phyloP scores from a whole-genome alignment of 176 grass and related monocot genomes.

The Metroxylon sagu region DNA sequence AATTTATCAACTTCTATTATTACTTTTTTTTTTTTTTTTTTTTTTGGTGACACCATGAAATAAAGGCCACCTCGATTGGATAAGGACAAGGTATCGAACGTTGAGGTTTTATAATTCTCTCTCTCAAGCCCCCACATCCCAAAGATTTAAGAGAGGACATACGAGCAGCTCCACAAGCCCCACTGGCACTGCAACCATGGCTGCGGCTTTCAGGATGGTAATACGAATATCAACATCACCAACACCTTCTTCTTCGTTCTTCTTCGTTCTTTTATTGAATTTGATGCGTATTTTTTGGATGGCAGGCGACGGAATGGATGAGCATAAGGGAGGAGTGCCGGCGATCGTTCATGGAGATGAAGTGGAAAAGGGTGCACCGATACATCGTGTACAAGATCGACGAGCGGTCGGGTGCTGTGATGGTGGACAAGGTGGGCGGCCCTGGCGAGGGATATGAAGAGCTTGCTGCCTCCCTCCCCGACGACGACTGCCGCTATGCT shows the following conservation, averaged over 20 bases:
- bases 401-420: slow-evolving; percentile 66
- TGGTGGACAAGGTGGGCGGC: slow-evolving; percentile 79
- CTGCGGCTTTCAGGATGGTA: slow-evolving; percentile 98
- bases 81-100: no score
- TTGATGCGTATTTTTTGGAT: no score
- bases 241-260: no score
- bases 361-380: slow-evolving; percentile 84
- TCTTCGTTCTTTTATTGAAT: neutral
- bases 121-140: no score
- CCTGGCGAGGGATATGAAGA: slow-evolving; percentile 80
- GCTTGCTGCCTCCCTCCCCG: slow-evolving; percentile 67
- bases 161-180: neutral
- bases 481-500: slow-evolving; percentile 92
- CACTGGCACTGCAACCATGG: slow-evolving; percentile 51
- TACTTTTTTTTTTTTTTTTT: no score
- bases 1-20: no score
- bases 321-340: slow-evolving; percentile 76
- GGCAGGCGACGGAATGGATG: slow-evolving; percentile 91
- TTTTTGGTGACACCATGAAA: no score
- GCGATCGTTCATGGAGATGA: slow-evolving; percentile 92
- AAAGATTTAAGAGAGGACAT: neutral
- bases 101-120: no score
- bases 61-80: no score
- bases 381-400: slow-evolving; percentile 99
- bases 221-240: neutral